Evolutionary conservation across 2,329 filamentous ascomycete species (phyloP).

Genomic region (Monilinia aucupariae): DNA sequence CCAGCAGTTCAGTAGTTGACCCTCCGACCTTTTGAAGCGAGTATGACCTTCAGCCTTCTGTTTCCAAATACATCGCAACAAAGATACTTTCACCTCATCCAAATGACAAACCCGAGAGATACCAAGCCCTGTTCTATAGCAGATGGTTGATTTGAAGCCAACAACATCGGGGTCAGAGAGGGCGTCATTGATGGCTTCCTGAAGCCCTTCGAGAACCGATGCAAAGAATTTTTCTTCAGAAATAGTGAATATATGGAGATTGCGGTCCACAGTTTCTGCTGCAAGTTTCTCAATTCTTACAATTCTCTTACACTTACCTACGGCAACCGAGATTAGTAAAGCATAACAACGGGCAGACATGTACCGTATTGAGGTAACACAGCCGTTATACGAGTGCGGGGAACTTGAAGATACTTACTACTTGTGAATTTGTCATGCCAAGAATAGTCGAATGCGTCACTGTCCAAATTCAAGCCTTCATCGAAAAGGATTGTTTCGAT

Average conservation of each 20-base stretch:
- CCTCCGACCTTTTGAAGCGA: constrained; percentile 51
- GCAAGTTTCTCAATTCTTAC: constrained; percentile 73
- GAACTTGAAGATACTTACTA: constrained; percentile 33
- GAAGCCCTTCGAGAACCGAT: constrained; percentile 38
- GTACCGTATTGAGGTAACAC: constrained; percentile 3
- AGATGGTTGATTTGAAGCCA: constrained; percentile 79
- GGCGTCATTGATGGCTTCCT: constrained; percentile 48
- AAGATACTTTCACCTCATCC: constrained; percentile 23
- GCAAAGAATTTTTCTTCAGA: constrained; percentile 36
- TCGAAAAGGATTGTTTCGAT: constrained; percentile 74
- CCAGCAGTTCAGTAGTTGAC: constrained; percentile 62
- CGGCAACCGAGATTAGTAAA: background rate
- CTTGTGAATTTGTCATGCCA: constrained; percentile 64
- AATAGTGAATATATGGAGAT: constrained; percentile 36
- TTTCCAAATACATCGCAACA: constrained; percentile 30
- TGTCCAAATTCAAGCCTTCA: constrained; percentile 58
- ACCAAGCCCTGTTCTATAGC: constrained; percentile 70
- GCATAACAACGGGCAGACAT: background rate
- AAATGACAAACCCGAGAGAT: constrained; percentile 43
- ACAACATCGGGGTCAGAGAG: constrained; percentile 63
- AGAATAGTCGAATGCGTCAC: constrained; percentile 51
- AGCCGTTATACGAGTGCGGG: background rate
- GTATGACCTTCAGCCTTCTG: constrained; percentile 23
- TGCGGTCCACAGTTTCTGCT: constrained; percentile 51
- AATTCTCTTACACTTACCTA: constrained; percentile 58